phyloP scores from a whole-genome alignment of 2,329 filamentous ascomycete species.

The Penicillium oxalicum region DNA sequence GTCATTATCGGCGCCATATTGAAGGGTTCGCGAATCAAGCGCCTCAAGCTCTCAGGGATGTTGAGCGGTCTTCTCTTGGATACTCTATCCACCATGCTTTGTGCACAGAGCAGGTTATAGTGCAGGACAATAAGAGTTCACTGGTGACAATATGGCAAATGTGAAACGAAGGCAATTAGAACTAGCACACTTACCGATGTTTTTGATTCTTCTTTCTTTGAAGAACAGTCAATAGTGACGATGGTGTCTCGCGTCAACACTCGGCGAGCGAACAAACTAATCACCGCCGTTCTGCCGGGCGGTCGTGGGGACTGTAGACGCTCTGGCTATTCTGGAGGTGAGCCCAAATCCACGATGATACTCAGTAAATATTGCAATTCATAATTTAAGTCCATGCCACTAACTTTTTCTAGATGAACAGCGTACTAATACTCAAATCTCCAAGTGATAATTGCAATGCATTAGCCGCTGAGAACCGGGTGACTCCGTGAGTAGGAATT shows the following conservation, averaged over 20 bases:
- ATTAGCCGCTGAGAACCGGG: no score
- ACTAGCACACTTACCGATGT: conserved; percentile 16
- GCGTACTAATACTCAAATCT: no score
- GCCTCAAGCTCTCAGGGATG: conserved; percentile 15
- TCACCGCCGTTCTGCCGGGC: conserved; percentile 21
- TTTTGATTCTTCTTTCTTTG: conserved; percentile 11
- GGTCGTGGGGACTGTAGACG: conserved; percentile 6
- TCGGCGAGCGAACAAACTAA: conserved; percentile 21
- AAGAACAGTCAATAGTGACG: conserved; percentile 10
- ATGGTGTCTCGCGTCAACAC: conserved; percentile 12
- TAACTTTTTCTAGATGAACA: no score
- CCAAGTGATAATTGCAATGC: no score
- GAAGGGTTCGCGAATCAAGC: conserved; percentile 24
- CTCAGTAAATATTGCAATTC: no score
- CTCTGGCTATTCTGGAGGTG: background rate
- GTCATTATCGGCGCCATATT: conserved; percentile 26
- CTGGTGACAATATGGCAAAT: background rate
- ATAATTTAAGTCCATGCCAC: no score
- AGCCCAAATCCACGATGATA: no score
- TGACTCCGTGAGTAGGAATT: no score
- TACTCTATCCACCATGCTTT: conserved; percentile 10
- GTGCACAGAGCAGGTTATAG: background rate
- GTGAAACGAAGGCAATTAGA: background rate
- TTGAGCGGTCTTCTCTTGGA: conserved; percentile 14
- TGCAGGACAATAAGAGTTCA: background rate